Percentiles rank a stretch among this genome's conserved stretches.
These are phyloP conservation scores for Aspergillus egyptiacus DNA, from an alignment of 495 filamentous ascomycete species.

Conservation along the genomic window DNA sequence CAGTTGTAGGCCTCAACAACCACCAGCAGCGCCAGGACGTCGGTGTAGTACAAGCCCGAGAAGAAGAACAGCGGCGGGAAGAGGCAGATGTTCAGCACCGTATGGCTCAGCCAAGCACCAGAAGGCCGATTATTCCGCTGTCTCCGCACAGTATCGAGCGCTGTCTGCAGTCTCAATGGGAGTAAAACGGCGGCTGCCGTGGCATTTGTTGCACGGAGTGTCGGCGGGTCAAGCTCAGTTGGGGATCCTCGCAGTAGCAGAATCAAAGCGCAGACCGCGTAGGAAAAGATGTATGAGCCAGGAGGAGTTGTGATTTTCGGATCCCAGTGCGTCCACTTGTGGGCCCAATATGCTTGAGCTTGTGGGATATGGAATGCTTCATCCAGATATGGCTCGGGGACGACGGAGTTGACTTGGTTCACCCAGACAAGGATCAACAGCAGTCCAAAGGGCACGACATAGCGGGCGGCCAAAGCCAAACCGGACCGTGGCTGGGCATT, in stretches of 20 bases:
- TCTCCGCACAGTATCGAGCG: constrained; percentile 33
- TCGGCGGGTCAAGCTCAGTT: constrained; percentile 32
- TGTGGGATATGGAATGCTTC: constrained; percentile 95
- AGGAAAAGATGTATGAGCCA: constrained; percentile 66
- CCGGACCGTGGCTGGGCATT: constrained; percentile 30
- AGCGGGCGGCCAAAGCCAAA: constrained; percentile 38
- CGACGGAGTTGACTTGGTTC: constrained; percentile 35
- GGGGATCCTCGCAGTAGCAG: constrained; percentile 35
- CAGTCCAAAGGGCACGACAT: constrained; percentile 38
- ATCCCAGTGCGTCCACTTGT: constrained; percentile 76
- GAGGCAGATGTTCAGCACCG: constrained; percentile 71
- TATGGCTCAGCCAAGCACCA: constrained; percentile 48
- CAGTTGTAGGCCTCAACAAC: constrained; percentile 63
- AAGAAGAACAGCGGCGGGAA: constrained; percentile 96
- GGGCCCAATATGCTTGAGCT: constrained; percentile 76
- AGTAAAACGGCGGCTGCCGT: constrained; percentile 31
- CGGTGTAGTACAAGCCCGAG: constrained; percentile 88
- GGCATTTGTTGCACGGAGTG: constrained; percentile 38
- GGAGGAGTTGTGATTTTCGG: constrained; percentile 95
- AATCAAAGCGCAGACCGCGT: constrained; percentile 31
- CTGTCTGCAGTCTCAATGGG: constrained; percentile 40
- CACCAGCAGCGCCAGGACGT: constrained; percentile 57
- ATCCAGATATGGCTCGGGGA: constrained; percentile 83
- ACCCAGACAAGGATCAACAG: constrained; percentile 37
- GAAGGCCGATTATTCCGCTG: constrained; percentile 34